These are phyloP conservation scores for Diaporthe capsici DNA, from an alignment of 2,329 filamentous ascomycete genomes.

Conservation along the genomic window DNA sequence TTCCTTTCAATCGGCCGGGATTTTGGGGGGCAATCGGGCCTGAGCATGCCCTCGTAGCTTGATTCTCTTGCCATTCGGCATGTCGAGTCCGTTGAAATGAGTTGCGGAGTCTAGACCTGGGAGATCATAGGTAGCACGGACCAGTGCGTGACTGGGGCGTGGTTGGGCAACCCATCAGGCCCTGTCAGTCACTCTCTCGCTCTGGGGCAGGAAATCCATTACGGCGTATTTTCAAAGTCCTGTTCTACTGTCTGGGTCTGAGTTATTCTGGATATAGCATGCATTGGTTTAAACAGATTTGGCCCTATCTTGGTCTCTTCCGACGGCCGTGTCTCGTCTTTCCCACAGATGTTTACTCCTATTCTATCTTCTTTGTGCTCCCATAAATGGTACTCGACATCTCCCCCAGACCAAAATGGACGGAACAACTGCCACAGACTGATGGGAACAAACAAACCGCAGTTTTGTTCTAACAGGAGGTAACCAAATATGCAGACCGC, in stretches of 20 bases:
- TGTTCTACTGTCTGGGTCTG: neutral
- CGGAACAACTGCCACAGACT: neutral
- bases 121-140: slow-evolving; percentile 16
- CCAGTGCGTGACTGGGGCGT: slow-evolving; percentile 20
- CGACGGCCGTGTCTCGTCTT: neutral
- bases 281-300: neutral
- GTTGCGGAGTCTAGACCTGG: neutral
- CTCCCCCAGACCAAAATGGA: neutral
- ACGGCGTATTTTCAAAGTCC: neutral
- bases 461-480: neutral
- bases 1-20: neutral
- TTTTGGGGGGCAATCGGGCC: no score
- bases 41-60: neutral
- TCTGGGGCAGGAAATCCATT: no score
- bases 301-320: neutral
- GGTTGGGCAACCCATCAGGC: neutral
- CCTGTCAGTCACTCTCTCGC: no score
- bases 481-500: slow-evolving; percentile 4
- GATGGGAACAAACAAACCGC: neutral
- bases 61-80: neutral
- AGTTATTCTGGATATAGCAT: neutral
- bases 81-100: neutral
- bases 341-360: neutral
- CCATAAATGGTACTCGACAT: no score
- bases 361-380: neutral